Base-by-base conservation (phyloP, 2,329 filamentous ascomycete genomes). In the Mollisiaceae sp. region DNA sequence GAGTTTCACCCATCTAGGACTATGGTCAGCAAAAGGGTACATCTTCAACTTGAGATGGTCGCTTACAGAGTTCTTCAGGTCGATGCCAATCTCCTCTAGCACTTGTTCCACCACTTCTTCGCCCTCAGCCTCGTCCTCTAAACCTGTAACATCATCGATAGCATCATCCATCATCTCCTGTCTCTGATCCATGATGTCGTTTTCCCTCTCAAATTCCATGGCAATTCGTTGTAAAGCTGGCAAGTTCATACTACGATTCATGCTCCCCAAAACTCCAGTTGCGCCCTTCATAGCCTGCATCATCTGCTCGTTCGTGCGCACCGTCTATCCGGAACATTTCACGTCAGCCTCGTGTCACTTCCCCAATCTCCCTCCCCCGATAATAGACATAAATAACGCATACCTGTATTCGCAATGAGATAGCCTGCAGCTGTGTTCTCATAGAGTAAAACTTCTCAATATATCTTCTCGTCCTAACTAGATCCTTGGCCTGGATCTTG, bases 121-220 rank as follows among this genome's bases (percentile, higher is more conserved):
- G 39, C 94, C 92, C 78, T 98, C 95, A 73, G 97, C 95, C 75
- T 99, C 95, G 67, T 97, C 89, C 18, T 87, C 88, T 43, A 97
- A 83, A 27, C 96, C 95, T 74, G 95, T 97, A 59, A 94, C 94
- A 77, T 99, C 95, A 77, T 99, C 95, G 66, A 99, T 95, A 22
- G 93, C 94, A 79, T 98, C 95, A 76, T 98, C 94, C 95, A 99
- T 98, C 92, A 99, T 97, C 79, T 98, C 95, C 78, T 98, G 94
- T 70, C 95, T 87, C 80, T 98, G 93, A 73, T 99, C 95, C 95
- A 99, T 99, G 65, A 99, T 94, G 75, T 98, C 95, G 80, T 98
- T 99, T 79, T 99, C 95, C 74, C 92, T 90, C 81, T 99, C 95
- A 75, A 99, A 99, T 76, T 99, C 95, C 94, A 97, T 97, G 22